Conservation (phyloP, 306 rosid genomes). For the Datisca glomerata region DNA sequence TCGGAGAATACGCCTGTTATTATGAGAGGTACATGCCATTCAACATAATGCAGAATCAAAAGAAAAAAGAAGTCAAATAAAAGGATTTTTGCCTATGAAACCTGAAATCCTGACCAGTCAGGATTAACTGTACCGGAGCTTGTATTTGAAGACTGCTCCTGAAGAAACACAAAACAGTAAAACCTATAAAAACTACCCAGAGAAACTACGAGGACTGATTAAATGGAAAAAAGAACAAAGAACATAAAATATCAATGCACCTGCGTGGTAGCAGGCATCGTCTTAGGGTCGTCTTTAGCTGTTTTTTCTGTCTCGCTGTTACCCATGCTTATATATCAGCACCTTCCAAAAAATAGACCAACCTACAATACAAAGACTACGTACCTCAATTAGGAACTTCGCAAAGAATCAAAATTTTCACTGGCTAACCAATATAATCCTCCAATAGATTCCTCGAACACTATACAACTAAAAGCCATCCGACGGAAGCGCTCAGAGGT, state of each 20-base stretch:
- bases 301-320: slow-evolving; percentile 77
- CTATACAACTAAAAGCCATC: background rate
- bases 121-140: slow-evolving; percentile 62
- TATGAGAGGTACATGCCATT: background rate
- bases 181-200: slow-evolving; percentile 2
- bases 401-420: slow-evolving; percentile 1
- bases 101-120: slow-evolving; percentile 97
- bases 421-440: background rate
- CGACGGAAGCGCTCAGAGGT: background rate
- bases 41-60: slow-evolving; percentile 13
- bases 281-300: slow-evolving; percentile 52
- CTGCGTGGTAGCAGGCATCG: slow-evolving; percentile 60
- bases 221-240: background rate
- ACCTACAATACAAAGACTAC: slow-evolving; percentile 33
- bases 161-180: slow-evolving; percentile 12
- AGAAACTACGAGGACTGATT: background rate
- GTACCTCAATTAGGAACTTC: slow-evolving; percentile 19
- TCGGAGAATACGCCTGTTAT: slow-evolving; percentile 79
- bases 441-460: slow-evolving; percentile 10
- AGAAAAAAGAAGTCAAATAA: slow-evolving; percentile 6
- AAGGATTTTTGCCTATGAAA: slow-evolving; percentile 18
- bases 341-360: slow-evolving; percentile 30
- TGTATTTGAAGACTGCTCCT: slow-evolving; percentile 77
- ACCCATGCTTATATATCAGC: slow-evolving; percentile 44
- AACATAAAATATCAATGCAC: slow-evolving; percentile 18